Conservation (phyloP, 2,329 filamentous ascomycete genomes). For the Leptosphaerulina australis region DNA sequence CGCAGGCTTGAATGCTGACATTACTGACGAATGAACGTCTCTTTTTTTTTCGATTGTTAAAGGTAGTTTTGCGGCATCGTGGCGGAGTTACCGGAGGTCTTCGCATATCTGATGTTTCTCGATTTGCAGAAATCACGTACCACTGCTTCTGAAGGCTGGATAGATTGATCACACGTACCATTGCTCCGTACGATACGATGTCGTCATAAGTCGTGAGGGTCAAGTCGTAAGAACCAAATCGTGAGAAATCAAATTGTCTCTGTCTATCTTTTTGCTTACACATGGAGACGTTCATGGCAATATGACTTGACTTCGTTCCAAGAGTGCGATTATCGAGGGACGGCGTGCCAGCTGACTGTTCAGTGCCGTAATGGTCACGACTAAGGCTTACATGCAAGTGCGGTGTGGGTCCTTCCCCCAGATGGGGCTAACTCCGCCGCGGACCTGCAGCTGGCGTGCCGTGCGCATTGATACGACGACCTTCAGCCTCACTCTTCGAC, state of each 20-base stretch:
- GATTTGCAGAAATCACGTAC: neutral
- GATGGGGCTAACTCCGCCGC: conserved; percentile 12
- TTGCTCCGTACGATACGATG: neutral
- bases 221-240: neutral
- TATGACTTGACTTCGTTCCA: too few species aligned
- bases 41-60: conserved; percentile 1
- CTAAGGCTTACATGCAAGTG: conserved; percentile 9
- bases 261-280: too few species aligned
- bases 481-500: neutral
- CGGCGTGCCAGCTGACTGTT: too few species aligned
- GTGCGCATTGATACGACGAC: conserved; percentile 3
- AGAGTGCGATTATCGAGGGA: neutral
- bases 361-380: neutral
- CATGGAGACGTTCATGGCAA: too few species aligned
- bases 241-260: too few species aligned
- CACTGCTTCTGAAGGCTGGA: neutral
- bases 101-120: neutral
- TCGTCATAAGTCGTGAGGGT: neutral
- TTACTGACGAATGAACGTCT: conserved; percentile 7
- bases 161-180: neutral
- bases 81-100: conserved; percentile 11
- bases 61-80: conserved; percentile 15
- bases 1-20: neutral
- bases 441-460: conserved; percentile 13
- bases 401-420: conserved; percentile 14